Conservation (phyloP, 805 yeast genomes). For the Ogataea pilisensis region DNA sequence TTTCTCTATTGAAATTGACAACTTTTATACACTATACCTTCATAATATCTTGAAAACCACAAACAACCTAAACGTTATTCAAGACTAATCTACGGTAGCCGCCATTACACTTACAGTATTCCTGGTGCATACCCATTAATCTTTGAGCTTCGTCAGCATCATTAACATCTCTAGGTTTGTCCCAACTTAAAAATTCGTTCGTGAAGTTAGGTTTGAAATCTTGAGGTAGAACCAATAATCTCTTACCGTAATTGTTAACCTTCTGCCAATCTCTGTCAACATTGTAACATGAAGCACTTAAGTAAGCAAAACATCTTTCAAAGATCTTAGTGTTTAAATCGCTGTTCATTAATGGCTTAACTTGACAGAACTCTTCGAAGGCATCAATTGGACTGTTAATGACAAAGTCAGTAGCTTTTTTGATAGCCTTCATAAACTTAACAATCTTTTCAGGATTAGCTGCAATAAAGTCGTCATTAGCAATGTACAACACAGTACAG, state of each 20-base stretch:
- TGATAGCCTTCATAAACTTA: constrained; percentile 44
- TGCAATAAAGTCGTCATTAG: constrained; percentile 45
- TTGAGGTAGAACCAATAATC: constrained; percentile 47
- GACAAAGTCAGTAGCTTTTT: constrained; percentile 48
- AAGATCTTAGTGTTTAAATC: constrained; percentile 41
- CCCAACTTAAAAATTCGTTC: constrained; percentile 48
- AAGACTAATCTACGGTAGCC: constrained; percentile 44
- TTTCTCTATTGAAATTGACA: no score
- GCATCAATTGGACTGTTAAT: constrained; percentile 41
- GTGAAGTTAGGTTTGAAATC: constrained; percentile 48
- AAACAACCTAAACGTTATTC: constrained; percentile 9
- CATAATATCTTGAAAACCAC: background rate
- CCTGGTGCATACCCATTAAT: constrained; percentile 43
- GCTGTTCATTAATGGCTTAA: constrained; percentile 44
- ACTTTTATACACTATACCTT: constrained; percentile 1
- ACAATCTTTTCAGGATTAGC: constrained; percentile 43
- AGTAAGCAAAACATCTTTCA: constrained; percentile 52
- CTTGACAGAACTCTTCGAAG: constrained; percentile 41
- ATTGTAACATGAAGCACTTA: constrained; percentile 47
- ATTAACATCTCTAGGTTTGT: constrained; percentile 42
- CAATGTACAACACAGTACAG: constrained; percentile 52
- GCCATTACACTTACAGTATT: constrained; percentile 41
- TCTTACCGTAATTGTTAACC: constrained; percentile 52
- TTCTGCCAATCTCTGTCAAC: constrained; percentile 56
- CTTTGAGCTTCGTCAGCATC: constrained; percentile 48